Percentiles rank a stretch among this genome's conserved stretches.
Evolutionary conservation across 1,139 yeast genomes (phyloP).

Genomic region (Saccharomyces hybrid): DNA sequence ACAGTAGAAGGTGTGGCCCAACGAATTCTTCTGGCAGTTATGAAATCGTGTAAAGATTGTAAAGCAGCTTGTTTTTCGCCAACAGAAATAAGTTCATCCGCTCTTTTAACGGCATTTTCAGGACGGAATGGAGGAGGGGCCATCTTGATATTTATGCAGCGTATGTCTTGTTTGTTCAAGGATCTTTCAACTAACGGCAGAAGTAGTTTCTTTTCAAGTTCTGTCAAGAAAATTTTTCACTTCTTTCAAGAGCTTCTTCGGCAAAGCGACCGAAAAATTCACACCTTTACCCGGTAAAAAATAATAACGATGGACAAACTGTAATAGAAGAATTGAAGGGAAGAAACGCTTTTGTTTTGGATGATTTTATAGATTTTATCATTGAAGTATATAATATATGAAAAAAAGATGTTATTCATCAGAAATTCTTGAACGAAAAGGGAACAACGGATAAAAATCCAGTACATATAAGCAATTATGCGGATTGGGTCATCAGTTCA

Average conservation of each 20-base stretch:
- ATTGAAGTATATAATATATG: not conserved
- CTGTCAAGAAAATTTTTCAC: not conserved
- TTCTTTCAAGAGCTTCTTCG: not conserved
- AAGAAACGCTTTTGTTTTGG: not conserved
- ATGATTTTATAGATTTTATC: not conserved
- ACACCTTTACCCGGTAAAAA: not conserved
- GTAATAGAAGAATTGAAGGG: not conserved
- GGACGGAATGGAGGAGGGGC: constrained; percentile 75
- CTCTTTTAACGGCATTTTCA: constrained; percentile 85
- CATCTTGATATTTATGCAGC: constrained; percentile 22
- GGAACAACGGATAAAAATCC: not conserved
- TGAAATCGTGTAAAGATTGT: constrained; percentile 80
- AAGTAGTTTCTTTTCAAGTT: not conserved
- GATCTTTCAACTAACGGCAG: not conserved
- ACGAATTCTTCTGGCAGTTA: constrained; percentile 83
- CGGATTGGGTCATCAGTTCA: constrained; percentile 38
- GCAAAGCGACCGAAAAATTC: not conserved
- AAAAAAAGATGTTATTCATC: not conserved
- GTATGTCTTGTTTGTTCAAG: not conserved
- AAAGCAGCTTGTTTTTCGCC: constrained; percentile 86
- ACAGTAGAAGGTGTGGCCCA: constrained; percentile 71
- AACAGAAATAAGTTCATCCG: constrained; percentile 92
- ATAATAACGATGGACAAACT: not conserved
- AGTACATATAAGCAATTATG: constrained; percentile 6
- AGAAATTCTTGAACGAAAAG: not conserved